Conservation (phyloP, 2,329 filamentous ascomycete genomes). For the Ophiostoma australiae region DNA sequence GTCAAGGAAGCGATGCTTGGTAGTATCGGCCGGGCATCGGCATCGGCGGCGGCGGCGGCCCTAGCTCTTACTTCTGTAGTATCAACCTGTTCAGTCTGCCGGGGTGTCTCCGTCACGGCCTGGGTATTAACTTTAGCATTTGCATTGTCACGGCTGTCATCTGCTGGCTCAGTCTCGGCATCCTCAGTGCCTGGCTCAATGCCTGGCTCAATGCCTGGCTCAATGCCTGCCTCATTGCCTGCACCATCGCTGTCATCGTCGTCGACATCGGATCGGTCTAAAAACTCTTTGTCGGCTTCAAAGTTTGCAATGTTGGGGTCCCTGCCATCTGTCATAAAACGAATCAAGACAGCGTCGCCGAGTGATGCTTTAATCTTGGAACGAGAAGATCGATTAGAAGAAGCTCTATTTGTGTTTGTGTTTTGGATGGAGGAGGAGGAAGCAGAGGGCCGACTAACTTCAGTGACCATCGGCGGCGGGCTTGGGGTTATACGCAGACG, state of each 20-base stretch:
- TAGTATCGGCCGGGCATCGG: background rate
- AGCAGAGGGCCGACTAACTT: slow-evolving; percentile 39
- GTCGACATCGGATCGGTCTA: background rate
- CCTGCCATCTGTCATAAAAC: slow-evolving; percentile 58
- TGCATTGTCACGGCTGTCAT: background rate
- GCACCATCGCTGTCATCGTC: background rate
- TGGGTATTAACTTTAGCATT: background rate
- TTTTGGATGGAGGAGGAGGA: slow-evolving; percentile 32
- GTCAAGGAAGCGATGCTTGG: background rate
- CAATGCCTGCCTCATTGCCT: background rate
- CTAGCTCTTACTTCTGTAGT: background rate
- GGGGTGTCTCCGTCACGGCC: background rate
- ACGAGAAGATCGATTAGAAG: slow-evolving; percentile 51
- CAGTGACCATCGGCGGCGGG: slow-evolving; percentile 44
- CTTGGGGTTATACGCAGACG: slow-evolving; percentile 49
- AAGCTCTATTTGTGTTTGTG: slow-evolving; percentile 33
- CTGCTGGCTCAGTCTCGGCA: background rate
- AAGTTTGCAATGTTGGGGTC: slow-evolving; percentile 58
- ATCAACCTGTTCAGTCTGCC: background rate
- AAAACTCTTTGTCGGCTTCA: slow-evolving; percentile 36
- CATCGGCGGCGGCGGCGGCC: too few relatives aligned
- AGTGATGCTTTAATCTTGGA: slow-evolving; percentile 53
- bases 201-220: background rate
- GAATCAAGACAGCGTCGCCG: slow-evolving; percentile 64
- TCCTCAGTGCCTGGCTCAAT: background rate